Evolutionary conservation across 192 early-diverging fungal genomes (phyloP), one percentile per base, ranked within the genome.

Genomic region (Coemansia sp.): DNA sequence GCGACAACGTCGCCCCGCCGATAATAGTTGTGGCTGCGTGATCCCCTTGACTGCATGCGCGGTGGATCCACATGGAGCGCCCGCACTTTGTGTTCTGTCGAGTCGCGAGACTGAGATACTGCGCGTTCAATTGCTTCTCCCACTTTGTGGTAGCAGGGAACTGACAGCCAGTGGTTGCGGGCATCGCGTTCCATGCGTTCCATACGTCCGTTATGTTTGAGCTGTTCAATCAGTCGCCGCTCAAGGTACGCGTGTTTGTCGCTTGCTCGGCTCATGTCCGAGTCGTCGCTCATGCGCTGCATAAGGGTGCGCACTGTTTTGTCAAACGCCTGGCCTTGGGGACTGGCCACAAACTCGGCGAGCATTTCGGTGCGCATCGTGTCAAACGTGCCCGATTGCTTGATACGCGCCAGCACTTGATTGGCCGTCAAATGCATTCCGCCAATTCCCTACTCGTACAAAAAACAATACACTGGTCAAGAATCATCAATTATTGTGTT

Each of bases 1-100:
- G 72, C 77, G 4, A 73, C 77, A 0, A 55, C 29, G 25, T 80
- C 77, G 54, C 77, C 72, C 17, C 72, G 62, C 45, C 77, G 67
- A 37, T 80, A 80, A 43, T 52, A 74, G 58, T 58, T 74, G 52
- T 80, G 77, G 12, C 58, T 56, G 10, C 69, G 65, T 0, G 32
- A 45, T 10, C 55, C 12, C 8, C 32, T 6, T 8, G 32, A 7
- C 67, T 38, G 52, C 56, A 25, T 5, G 38, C n/a, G 56, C 1
- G 76, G 76, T n/a, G 77, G 68, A 24, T 74, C 72, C 10, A 80
- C 21, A 37, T 71, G 72, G 38, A 74, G 32, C 32, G 65, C 22
- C 8, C 67, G 59, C 6, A 35, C 32, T 35, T 35, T 35, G 5
- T 6, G 32, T 8, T 35, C 32, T 24, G 47, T 22, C 3, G 41